Evolutionary conservation across 169 alveolate genomes (phyloP).

Genomic region (Besnoitia besnoiti): DNA sequence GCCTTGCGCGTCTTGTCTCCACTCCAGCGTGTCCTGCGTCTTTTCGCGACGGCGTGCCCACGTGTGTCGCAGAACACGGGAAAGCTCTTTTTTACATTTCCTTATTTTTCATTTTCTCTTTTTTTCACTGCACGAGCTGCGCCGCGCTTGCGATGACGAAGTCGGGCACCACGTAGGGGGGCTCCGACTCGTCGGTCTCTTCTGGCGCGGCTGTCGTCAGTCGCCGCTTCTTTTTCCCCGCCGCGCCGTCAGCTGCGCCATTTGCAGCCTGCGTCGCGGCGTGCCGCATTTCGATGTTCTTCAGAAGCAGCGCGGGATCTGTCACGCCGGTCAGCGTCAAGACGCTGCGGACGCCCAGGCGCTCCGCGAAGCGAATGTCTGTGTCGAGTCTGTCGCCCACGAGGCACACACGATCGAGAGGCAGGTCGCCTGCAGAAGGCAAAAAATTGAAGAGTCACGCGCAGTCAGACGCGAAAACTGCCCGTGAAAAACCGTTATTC

Average conservation of each 20-base stretch:
- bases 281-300: not conserved
- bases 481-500: too few relatives aligned
- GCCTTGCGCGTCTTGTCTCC: too few relatives aligned
- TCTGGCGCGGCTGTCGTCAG: not conserved
- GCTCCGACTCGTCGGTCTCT: not conserved
- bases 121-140: not conserved
- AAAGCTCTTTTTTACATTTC: too few relatives aligned
- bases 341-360: slow-evolving; percentile 4
- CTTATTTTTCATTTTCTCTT: too few relatives aligned
- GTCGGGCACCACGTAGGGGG: not conserved
- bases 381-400: slow-evolving; percentile 16
- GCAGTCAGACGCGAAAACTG: too few relatives aligned
- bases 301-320: not conserved
- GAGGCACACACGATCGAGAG: not conserved
- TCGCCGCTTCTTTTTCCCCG: not conserved
- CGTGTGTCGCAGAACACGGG: too few relatives aligned
- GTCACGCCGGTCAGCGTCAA: slow-evolving; percentile 1
- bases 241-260: too few relatives aligned
- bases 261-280: not conserved
- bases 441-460: too few relatives aligned
- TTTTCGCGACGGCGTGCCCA: too few relatives aligned
- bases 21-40: too few relatives aligned
- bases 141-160: not conserved
- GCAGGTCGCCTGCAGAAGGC: not conserved
- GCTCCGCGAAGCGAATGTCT: not conserved